These are phyloP conservation scores for Blepharisma undulans DNA, from an alignment of 169 alveolate species.

Conservation along the genomic window DNA sequence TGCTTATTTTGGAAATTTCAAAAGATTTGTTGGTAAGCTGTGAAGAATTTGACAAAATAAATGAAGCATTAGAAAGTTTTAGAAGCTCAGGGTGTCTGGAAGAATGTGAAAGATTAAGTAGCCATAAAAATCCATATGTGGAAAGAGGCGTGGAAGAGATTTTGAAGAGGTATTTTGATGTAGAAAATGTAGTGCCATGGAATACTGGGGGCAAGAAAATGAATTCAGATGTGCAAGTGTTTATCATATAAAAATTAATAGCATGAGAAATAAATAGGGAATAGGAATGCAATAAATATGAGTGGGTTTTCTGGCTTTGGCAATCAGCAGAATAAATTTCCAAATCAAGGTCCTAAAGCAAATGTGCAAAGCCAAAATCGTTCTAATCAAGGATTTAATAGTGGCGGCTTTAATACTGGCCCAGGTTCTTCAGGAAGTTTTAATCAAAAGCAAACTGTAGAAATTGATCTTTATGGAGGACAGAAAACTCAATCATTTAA, in stretches of 20 bases:
- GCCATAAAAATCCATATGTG: background rate
- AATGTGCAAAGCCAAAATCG: background rate
- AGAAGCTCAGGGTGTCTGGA: background rate
- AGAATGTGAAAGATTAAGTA: background rate
- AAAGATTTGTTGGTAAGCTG: background rate
- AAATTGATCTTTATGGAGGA: background rate
- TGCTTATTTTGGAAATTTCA: background rate
- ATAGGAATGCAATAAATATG: background rate
- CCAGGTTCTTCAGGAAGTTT: background rate
- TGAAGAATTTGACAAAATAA: background rate
- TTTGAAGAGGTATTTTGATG: background rate
- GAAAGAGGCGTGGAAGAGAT: background rate
- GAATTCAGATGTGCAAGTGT: background rate
- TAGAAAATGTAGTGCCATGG: background rate
- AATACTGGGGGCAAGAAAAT: background rate
- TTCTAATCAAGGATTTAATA: background rate
- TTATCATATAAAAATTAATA: background rate
- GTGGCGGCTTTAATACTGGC: background rate
- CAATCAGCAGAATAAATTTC: background rate
- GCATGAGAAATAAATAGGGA: background rate
- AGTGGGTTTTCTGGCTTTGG: background rate
- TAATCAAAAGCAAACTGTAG: background rate
- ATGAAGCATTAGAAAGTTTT: background rate
- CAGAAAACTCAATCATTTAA: background rate
- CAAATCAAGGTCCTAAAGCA: background rate